These are phyloP conservation scores for Tetrapisispora nanseiensis DNA, from an alignment of 805 yeast genomes.

Conservation along the genomic window DNA sequence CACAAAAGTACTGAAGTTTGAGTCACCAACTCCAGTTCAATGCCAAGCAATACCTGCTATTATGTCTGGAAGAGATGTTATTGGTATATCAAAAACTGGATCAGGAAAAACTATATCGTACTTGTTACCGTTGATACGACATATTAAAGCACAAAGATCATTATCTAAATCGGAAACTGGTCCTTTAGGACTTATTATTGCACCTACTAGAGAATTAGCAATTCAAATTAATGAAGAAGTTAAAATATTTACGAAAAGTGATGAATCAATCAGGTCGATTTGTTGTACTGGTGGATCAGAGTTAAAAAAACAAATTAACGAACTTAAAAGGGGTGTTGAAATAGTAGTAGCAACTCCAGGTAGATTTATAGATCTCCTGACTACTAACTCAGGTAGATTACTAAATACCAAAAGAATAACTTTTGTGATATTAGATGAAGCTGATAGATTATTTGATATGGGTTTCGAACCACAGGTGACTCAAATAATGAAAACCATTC, in stretches of 20 bases:
- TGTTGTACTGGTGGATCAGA: conserved; percentile 92
- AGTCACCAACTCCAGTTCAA: conserved; percentile 77
- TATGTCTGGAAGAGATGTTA: conserved; percentile 81
- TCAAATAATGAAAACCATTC: conserved; percentile 61
- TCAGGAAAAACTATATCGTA: conserved; percentile 92
- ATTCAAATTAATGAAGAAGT: conserved; percentile 69
- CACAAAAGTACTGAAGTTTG: conserved; percentile 40
- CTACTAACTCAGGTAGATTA: conserved; percentile 74
- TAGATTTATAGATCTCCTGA: conserved; percentile 75
- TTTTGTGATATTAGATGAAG: conserved; percentile 86
- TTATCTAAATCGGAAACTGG: conserved; percentile 44
- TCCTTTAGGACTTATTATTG: conserved; percentile 68
- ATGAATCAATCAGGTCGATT: conserved; percentile 32
- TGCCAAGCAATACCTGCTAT: conserved; percentile 84
- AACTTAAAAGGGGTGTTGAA: conserved; percentile 66
- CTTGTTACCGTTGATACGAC: conserved; percentile 74
- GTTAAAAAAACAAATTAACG: conserved; percentile 72
- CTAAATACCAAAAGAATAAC: conserved; percentile 56
- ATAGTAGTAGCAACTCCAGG: conserved; percentile 93
- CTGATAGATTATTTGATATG: conserved; percentile 92
- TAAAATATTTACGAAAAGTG: conserved; percentile 34
- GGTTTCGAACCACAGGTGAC: conserved; percentile 95
- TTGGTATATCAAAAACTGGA: conserved; percentile 94
- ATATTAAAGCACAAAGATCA: conserved; percentile 63
- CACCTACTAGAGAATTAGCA: conserved; percentile 92